Conservation (phyloP, 2,329 filamentous ascomycete species). For the Aureobasidium sp. region DNA sequence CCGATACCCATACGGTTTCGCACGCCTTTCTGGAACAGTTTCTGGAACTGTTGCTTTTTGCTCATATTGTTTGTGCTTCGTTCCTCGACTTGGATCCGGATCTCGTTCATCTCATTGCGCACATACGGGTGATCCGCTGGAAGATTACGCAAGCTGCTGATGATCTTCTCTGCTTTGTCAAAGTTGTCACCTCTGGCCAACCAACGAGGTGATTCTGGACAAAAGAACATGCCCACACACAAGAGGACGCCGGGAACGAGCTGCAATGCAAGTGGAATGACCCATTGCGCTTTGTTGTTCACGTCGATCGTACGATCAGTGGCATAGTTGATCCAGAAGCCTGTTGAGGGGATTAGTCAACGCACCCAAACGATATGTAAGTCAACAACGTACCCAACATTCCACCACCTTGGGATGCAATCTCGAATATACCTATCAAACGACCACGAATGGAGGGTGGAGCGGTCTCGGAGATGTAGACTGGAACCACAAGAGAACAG, state of each 20-base stretch:
- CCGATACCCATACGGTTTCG: constrained; percentile 32
- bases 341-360: not conserved
- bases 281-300: constrained; percentile 47
- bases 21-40: constrained; percentile 31
- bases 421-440: constrained; percentile 58
- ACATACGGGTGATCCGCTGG: constrained; percentile 35
- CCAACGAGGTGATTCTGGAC: constrained; percentile 30
- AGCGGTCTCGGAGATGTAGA: constrained; percentile 34
- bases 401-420: constrained; percentile 56
- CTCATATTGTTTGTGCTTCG: constrained; percentile 53
- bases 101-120: constrained; percentile 42
- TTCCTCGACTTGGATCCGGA: constrained; percentile 30
- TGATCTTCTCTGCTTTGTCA: constrained; percentile 33
- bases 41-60: constrained; percentile 55
- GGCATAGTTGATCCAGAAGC: constrained; percentile 37
- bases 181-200: constrained; percentile 24
- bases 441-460: constrained; percentile 56
- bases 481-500: constrained; percentile 29
- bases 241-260: constrained; percentile 14
- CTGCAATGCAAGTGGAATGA: constrained; percentile 49
- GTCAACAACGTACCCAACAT: constrained; percentile 21
- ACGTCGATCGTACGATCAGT: constrained; percentile 35
- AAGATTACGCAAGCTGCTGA: constrained; percentile 38
- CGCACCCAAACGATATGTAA: not conserved
- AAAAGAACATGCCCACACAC: constrained; percentile 28